Evolutionary conservation across 192 early-diverging fungal species (phyloP), one percentile per base, ranked within the genome.

Genomic region (Rhizoclosmatium globosum): DNA sequence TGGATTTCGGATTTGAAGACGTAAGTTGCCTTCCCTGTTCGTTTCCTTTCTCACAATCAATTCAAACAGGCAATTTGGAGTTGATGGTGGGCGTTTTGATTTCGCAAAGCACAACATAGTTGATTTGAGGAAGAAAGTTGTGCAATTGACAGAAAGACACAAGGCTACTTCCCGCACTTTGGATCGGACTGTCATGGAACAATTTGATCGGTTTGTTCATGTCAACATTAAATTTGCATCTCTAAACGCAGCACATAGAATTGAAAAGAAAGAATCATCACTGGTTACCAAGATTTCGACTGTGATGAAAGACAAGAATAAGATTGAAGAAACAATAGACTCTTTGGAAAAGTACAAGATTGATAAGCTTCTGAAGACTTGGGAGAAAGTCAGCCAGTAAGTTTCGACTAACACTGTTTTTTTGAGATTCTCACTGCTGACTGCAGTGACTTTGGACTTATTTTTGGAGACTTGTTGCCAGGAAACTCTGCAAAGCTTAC

Each of bases 141-240:
- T 89, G 69, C 94, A 95, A 77, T 80, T 97, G 41, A 88, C 92
- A 48, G 90, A 93, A 46, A 92, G 93, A 74, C 90, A 94, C 83
- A 91, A 95, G 4, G 87, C 84, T 21, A 88, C 98, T 87, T 91
- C 92, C 65, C 93, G 94, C 66, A 95, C 91, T 64, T 92, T 97
- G 47, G 97, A 99, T 76, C 92, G 89, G 6, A 93, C 94, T 38
- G 98, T 97, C n/a, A 94, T 99, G 95, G 94, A 94, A 60, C 96
- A 93, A 82, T 94, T 97, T 79, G 97, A 98, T 71, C 93, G 90
- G 88, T 94, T 85, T 73, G 84, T 0, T 79, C 66, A 42, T 72
- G 21, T 53, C 50, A 13, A 7, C 50, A 53, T 53, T 53, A 7
- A 53, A 53, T 53, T 7, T 1, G 50, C 50, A 53, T 53, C 6